phyloP scores from a whole-genome alignment of 2,329 filamentous ascomycete species.

The Epichloe bromicola region DNA sequence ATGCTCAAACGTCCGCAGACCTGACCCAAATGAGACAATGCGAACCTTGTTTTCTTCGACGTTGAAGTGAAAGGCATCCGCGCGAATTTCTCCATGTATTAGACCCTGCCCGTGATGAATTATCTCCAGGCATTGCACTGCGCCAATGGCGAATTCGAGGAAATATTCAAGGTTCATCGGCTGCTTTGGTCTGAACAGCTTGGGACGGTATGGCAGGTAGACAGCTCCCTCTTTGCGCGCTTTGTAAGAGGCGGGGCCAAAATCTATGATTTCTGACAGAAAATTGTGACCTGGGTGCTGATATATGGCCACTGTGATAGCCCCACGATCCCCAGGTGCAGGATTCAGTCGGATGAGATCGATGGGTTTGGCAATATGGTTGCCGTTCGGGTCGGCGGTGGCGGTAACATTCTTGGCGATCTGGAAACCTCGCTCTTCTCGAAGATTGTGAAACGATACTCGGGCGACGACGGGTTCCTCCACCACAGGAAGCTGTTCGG shows the following conservation, averaged over 20 bases:
- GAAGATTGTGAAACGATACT: constrained; percentile 67
- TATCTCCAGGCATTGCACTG: constrained; percentile 73
- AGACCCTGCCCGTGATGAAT: constrained; percentile 80
- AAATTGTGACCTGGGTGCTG: constrained; percentile 66
- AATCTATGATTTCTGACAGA: constrained; percentile 55
- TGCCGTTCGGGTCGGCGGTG: constrained; percentile 57
- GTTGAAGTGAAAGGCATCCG: constrained; percentile 84
- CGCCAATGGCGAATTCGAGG: constrained; percentile 82
- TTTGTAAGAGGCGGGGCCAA: constrained; percentile 63
- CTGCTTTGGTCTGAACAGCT: constrained; percentile 34
- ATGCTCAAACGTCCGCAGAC: constrained; percentile 79
- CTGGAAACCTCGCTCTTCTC: constrained; percentile 79
- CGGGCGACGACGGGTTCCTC: constrained; percentile 65
- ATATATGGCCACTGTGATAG: constrained; percentile 71
- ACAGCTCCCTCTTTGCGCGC: constrained; percentile 38
- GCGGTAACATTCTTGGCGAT: constrained; percentile 61
- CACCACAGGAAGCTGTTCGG: constrained; percentile 35
- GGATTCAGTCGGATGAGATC: constrained; percentile 63
- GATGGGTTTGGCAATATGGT: constrained; percentile 68
- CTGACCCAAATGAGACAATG: constrained; percentile 75
- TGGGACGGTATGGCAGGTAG: constrained; percentile 31
- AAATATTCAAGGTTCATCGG: constrained; percentile 64
- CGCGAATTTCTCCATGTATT: constrained; percentile 81
- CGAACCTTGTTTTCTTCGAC: constrained; percentile 57
- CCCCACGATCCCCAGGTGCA: constrained; percentile 52